A percentile compares a stretch with the other conserved stretches of the same genome.
Evolutionary conservation across 2,329 filamentous ascomycete species (phyloP).

Genomic region (Albophoma yamanashiensis): DNA sequence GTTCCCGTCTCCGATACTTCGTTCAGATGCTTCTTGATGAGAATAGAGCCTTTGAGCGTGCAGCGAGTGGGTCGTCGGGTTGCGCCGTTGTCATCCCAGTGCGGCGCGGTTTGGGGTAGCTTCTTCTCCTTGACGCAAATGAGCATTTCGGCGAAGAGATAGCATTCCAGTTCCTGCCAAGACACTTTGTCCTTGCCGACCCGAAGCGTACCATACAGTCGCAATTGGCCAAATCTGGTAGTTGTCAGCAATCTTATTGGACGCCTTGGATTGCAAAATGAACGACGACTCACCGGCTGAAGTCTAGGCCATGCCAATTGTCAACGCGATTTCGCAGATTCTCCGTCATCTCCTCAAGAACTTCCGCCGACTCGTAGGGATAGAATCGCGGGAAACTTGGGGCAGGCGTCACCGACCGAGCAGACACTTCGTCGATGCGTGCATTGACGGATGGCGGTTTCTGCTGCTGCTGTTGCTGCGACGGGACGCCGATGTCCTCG

Average conservation of each 20-base stretch:
- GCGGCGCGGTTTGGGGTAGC: constrained; percentile 36
- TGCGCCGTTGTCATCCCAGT: constrained; percentile 53
- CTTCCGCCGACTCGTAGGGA: constrained; percentile 66
- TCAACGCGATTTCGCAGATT: constrained; percentile 80
- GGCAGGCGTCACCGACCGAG: constrained; percentile 49
- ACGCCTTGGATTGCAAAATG: not conserved
- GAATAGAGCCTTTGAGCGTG: constrained; percentile 90
- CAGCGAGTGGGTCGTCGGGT: constrained; percentile 61
- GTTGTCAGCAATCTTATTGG: constrained; percentile 4
- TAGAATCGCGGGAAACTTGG: constrained; percentile 48
- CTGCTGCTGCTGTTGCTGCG: constrained; percentile 28
- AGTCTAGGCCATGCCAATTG: constrained; percentile 96
- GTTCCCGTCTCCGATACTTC: constrained; percentile 64
- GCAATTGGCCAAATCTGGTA: constrained; percentile 78
- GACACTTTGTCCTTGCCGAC: constrained; percentile 94
- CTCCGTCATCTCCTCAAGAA: constrained; percentile 76
- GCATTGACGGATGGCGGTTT: constrained; percentile 26
- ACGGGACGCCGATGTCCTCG: constrained; percentile 59
- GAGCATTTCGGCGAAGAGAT: constrained; percentile 95
- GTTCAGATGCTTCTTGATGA: constrained; percentile 96
- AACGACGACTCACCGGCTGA: constrained; percentile 50
- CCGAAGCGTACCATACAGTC: constrained; percentile 77
- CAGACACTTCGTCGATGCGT: constrained; percentile 42
- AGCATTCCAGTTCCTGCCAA: constrained; percentile 97
- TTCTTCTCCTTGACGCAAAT: constrained; percentile 99